Conservation (phyloP, 106 monocot genomes). For the Cymbidium sinense region DNA sequence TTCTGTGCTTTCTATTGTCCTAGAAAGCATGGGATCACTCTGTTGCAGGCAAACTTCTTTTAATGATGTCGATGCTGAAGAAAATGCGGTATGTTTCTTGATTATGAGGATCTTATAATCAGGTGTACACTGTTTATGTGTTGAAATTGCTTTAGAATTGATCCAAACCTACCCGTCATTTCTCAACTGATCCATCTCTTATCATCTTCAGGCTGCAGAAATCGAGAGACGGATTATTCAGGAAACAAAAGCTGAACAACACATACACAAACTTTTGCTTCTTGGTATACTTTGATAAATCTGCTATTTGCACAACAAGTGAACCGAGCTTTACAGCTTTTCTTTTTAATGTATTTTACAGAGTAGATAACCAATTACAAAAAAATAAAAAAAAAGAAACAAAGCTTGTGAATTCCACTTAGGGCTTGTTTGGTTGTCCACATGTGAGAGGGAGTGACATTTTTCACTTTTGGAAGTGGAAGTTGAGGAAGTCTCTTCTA, state of each 20-base stretch:
- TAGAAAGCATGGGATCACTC: slow-evolving; percentile 74
- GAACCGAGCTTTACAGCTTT: not conserved
- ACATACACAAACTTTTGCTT: slow-evolving; percentile 83
- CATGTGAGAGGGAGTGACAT: not conserved
- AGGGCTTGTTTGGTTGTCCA: not conserved
- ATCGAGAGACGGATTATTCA: slow-evolving; percentile 78
- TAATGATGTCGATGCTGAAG: slow-evolving; percentile 48
- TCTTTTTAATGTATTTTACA: not conserved
- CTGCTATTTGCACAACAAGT: not conserved
- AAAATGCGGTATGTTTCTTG: slow-evolving; percentile 50
- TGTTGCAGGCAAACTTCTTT: slow-evolving; percentile 71
- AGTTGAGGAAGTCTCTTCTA: no score
- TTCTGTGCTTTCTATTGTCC: slow-evolving; percentile 44
- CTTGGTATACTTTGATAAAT: slow-evolving; percentile 48
- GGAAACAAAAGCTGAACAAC: slow-evolving; percentile 93
- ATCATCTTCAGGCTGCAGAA: slow-evolving; percentile 60
- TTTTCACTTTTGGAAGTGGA: no score
- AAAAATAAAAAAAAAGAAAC: not conserved
- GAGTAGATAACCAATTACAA: not conserved
- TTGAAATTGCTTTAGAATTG: not conserved
- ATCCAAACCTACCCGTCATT: not conserved
- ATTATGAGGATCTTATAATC: not conserved
- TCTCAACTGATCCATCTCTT: slow-evolving; percentile 2
- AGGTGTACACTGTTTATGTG: not conserved
- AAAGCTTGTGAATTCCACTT: not conserved